phyloP scores from a whole-genome alignment of 306 rosid species.

The Cyclanthera cordifolia region DNA sequence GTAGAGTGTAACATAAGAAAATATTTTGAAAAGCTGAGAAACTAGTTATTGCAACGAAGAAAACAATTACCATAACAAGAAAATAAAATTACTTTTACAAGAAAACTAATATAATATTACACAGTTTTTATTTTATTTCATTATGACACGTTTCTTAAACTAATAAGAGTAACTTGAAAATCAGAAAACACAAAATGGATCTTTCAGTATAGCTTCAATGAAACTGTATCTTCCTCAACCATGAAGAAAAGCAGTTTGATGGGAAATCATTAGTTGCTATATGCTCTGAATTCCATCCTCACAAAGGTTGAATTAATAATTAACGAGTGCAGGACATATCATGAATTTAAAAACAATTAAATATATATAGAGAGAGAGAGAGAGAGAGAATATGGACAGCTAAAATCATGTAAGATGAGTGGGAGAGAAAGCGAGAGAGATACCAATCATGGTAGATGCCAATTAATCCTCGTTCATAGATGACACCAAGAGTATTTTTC shows the following conservation, averaged over 20 bases:
- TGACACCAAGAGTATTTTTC: slow-evolving; percentile 53
- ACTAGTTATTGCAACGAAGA: neutral
- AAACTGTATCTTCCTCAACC: neutral
- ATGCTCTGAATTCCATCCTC: neutral
- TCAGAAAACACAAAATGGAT: neutral
- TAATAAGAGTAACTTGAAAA: neutral
- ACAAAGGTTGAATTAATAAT: neutral
- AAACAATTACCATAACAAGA: neutral
- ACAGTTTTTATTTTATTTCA: too few relatives aligned
- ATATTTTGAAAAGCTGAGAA: neutral
- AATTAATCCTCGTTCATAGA: slow-evolving; percentile 71
- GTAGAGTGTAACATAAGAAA: neutral
- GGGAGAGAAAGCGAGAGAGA: neutral
- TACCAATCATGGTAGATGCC: slow-evolving; percentile 98
- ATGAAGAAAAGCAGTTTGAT: neutral
- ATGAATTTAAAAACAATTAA: neutral
- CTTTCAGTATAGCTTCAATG: neutral
- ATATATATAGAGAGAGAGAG: neutral
- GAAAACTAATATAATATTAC: neutral
- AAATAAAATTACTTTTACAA: neutral
- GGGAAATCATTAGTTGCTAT: slow-evolving; percentile 4
- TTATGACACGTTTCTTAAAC: too few relatives aligned
- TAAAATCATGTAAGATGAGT: neutral
- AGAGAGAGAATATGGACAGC: slow-evolving; percentile 3
- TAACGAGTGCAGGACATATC: neutral